These are phyloP conservation scores for Xylariaceae sp. DNA, from an alignment of 2,329 filamentous ascomycete species.

Conservation along the genomic window DNA sequence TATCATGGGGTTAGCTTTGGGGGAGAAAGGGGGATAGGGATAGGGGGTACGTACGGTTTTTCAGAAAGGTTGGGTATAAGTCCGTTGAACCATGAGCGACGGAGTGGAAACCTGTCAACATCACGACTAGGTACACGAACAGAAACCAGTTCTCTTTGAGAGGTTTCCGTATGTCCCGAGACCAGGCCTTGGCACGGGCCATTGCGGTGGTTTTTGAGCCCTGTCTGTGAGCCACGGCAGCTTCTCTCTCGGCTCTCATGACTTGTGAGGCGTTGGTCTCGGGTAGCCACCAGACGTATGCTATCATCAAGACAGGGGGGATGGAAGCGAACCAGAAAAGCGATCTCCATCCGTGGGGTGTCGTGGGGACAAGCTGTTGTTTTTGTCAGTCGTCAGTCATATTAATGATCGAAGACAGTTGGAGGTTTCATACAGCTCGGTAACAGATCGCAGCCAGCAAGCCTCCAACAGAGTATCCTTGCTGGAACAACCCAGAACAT, in stretches of 20 bases:
- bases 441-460: conserved; percentile 19
- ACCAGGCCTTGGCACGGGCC: conserved; percentile 12
- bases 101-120: conserved; percentile 20
- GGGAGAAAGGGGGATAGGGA: neutral
- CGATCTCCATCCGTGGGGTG: conserved; percentile 16
- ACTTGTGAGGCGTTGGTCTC: conserved; percentile 21
- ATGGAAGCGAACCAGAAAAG: conserved; percentile 20
- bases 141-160: conserved; percentile 18
- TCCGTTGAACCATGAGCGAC: conserved; percentile 17
- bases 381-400: conserved; percentile 3
- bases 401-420: too few species aligned
- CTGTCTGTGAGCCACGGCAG: neutral
- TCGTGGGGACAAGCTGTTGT: conserved; percentile 18
- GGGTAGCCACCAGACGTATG: conserved; percentile 20
- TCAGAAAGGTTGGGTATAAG: conserved; percentile 20
- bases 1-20: conserved; percentile 5
- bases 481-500: conserved; percentile 16
- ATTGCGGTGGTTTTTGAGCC: neutral
- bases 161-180: conserved; percentile 10
- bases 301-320: conserved; percentile 19
- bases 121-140: conserved; percentile 19
- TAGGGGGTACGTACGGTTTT: conserved; percentile 15
- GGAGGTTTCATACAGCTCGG: conserved; percentile 14
- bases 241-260: conserved; percentile 16
- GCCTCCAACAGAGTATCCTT: conserved; percentile 14